Conservation (phyloP, 2,329 filamentous ascomycete species). For the Fonsecaea monophora region DNA sequence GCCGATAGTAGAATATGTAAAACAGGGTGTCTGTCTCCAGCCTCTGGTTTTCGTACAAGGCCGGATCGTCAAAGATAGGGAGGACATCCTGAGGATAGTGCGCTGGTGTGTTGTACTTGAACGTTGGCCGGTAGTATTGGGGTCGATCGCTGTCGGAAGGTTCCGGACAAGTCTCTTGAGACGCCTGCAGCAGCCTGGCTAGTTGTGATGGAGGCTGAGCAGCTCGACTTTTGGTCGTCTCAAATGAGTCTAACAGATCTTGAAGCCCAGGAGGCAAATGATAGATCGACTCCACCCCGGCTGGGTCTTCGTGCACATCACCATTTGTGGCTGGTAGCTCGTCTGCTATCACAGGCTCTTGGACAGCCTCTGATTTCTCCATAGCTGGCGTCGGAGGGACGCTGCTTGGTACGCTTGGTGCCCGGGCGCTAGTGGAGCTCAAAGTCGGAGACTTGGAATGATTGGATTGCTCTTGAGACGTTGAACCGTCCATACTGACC, state of each 20-base stretch:
- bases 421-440: conserved; percentile 53
- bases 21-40: conserved; percentile 97
- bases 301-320: conserved; percentile 55
- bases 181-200: conserved; percentile 76
- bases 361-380: conserved; percentile 53
- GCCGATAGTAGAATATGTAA: conserved; percentile 99
- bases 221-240: conserved; percentile 76
- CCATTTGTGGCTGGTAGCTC: conserved; percentile 58
- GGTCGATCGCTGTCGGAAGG: conserved; percentile 80
- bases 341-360: conserved; percentile 46
- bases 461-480: conserved; percentile 42
- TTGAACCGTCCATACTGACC: conserved; percentile 49
- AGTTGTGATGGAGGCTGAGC: conserved; percentile 68
- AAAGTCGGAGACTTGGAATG: conserved; percentile 61
- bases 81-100: conserved; percentile 95
- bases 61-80: conserved; percentile 86
- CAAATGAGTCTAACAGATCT: conserved; percentile 89
- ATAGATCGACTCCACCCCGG: conserved; percentile 82
- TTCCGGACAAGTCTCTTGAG: conserved; percentile 76
- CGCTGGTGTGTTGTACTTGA: conserved; percentile 76
- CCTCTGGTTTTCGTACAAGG: conserved; percentile 74
- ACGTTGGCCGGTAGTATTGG: conserved; percentile 81
- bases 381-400: conserved; percentile 55
- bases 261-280: conserved; percentile 87
- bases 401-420: conserved; percentile 49